Conservation (phyloP, 345 rosid species). For the Hibiscus tridactylites region DNA sequence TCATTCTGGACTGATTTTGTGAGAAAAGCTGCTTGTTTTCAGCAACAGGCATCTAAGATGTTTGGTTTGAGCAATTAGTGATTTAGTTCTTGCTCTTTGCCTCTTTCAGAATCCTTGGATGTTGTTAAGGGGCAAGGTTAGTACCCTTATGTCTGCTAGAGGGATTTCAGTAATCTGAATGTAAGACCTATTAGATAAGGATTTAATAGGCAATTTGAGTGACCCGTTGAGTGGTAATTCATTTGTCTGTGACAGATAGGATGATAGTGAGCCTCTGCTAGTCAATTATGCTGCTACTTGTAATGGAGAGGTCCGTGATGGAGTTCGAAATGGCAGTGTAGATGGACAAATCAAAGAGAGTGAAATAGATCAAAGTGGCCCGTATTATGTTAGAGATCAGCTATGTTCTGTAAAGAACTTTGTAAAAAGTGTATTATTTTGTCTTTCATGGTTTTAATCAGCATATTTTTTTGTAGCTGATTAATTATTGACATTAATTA, state of each 20-base stretch:
- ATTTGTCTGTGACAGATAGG: not conserved
- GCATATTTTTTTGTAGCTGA: not conserved
- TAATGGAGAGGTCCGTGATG: not conserved
- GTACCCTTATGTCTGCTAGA: not conserved
- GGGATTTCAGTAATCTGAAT: not conserved
- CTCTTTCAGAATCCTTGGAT: not conserved
- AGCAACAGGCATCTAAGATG: not conserved
- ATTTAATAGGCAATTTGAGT: constrained; percentile 2
- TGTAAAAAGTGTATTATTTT: not conserved
- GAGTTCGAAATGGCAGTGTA: not conserved
- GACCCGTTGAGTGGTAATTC: not conserved
- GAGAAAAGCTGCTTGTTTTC: not conserved
- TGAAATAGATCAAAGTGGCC: not conserved
- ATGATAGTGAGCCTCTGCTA: not conserved
- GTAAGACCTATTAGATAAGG: not conserved
- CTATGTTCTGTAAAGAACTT: not conserved
- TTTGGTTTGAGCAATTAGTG: not conserved
- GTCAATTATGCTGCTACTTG: not conserved
- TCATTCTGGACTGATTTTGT: not conserved
- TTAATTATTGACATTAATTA: not conserved
- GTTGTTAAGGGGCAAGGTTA: constrained; percentile 3
- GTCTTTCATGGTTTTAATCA: not conserved
- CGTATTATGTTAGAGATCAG: not conserved
- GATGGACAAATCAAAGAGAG: not conserved
- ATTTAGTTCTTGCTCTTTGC: not conserved